A percentile compares a stretch with the other conserved stretches of the same genome.
Conservation (phyloP, 179 eudicot genomes). For the Camellia oleifera region DNA sequence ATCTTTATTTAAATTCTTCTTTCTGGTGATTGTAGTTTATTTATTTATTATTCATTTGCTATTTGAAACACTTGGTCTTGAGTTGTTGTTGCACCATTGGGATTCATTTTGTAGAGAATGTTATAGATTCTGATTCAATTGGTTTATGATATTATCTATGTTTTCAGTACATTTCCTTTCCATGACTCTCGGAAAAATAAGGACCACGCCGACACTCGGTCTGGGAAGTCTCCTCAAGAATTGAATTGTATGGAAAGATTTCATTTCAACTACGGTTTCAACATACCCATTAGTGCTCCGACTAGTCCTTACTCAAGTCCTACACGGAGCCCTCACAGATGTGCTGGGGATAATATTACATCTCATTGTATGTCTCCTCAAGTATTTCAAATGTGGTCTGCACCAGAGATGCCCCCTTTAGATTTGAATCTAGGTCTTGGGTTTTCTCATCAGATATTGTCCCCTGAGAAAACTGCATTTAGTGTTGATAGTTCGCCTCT, state of each 20-base stretch:
- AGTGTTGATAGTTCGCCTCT: conserved; percentile 43
- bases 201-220: conserved; percentile 24
- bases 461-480: conserved; percentile 27
- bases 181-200: conserved; percentile 21
- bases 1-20: neutral
- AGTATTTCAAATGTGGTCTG: conserved; percentile 49
- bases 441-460: conserved; percentile 25
- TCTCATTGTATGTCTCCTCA: conserved; percentile 29
- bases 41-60: neutral
- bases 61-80: neutral
- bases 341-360: conserved; percentile 32
- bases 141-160: neutral
- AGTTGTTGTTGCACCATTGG: too few species aligned
- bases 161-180: conserved; percentile 18
- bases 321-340: conserved; percentile 47
- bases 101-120: neutral
- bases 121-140: neutral
- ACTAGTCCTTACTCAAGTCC: conserved; percentile 55
- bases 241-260: conserved; percentile 16
- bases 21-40: neutral
- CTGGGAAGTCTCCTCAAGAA: conserved; percentile 21
- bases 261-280: conserved; percentile 25
- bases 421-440: conserved; percentile 24
- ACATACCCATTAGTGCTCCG: conserved; percentile 54
- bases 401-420: conserved; percentile 43